Evolutionary conservation across 306 rosid species (phyloP).

Genomic region (Glycine tomentella): DNA sequence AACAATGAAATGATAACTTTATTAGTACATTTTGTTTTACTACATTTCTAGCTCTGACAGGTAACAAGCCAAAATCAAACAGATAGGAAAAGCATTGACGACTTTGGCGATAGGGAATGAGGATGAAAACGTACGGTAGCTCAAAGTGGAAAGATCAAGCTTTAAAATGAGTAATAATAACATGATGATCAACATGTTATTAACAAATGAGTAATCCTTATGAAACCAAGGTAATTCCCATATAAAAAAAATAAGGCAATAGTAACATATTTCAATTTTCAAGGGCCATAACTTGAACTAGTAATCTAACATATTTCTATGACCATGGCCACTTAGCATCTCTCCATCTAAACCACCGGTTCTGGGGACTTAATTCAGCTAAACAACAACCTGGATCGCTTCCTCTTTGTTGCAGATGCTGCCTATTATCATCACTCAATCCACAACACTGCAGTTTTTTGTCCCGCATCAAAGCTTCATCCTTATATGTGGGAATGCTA

Average conservation of each 20-base stretch:
- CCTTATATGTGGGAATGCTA: conserved; percentile 65
- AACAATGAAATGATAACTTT: too few relatives aligned
- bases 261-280: not conserved
- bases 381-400: not conserved
- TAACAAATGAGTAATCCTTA: not conserved
- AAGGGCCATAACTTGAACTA: not conserved
- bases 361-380: conserved; percentile 35
- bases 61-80: too few relatives aligned
- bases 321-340: conserved; percentile 95
- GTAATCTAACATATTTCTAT: conserved; percentile 33
- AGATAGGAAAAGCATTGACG: too few relatives aligned
- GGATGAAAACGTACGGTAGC: too few relatives aligned
- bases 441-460: conserved; percentile 64
- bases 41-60: too few relatives aligned
- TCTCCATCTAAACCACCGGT: conserved; percentile 72
- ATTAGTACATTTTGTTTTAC: too few relatives aligned
- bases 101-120: too few relatives aligned
- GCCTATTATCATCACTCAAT: conserved; percentile 42
- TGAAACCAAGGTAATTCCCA: not conserved
- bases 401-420: conserved; percentile 40
- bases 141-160: too few relatives aligned
- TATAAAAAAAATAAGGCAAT: too few relatives aligned
- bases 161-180: too few relatives aligned
- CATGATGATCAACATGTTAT: too few relatives aligned
- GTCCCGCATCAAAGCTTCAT: conserved; percentile 72